A percentile compares a stretch with the other conserved stretches of the same genome.
phyloP scores from a whole-genome alignment of 2,329 filamentous ascomycete species.

The Colletotrichum ledebouriae region DNA sequence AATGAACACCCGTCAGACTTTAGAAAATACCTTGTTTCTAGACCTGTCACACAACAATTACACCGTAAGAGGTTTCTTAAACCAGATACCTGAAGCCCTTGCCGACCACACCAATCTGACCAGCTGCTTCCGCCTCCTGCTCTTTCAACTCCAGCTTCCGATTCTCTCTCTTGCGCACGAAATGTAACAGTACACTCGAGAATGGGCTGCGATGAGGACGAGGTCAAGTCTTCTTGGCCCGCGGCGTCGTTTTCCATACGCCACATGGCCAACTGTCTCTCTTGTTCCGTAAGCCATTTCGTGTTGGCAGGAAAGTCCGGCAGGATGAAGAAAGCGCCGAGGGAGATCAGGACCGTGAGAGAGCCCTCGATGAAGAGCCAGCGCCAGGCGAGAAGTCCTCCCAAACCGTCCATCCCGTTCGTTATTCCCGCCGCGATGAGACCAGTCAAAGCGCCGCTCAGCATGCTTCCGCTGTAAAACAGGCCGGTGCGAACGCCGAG shows the following conservation, averaged over 20 bases:
- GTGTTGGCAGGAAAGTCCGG: slow-evolving; percentile 53
- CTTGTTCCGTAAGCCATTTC: slow-evolving; percentile 48
- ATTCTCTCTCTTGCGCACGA: slow-evolving; percentile 45
- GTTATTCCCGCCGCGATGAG: slow-evolving; percentile 44
- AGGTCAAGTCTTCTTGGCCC: slow-evolving; percentile 45
- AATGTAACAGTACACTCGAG: slow-evolving; percentile 42
- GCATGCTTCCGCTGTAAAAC: slow-evolving; percentile 43
- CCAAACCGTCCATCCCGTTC: slow-evolving; percentile 36
- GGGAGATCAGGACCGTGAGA: slow-evolving; percentile 58
- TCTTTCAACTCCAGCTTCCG: slow-evolving; percentile 43
- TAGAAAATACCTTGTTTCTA: too few relatives aligned
- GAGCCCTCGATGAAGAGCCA: slow-evolving; percentile 62
- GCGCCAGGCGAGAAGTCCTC: slow-evolving; percentile 57
- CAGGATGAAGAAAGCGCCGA: slow-evolving; percentile 50
- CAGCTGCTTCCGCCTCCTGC: slow-evolving; percentile 40
- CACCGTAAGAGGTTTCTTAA: background rate
- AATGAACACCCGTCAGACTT: too few relatives aligned
- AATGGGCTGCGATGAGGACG: slow-evolving; percentile 39
- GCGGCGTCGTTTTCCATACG: slow-evolving; percentile 44
- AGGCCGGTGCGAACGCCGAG: slow-evolving; percentile 36
- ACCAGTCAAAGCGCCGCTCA: slow-evolving; percentile 45
- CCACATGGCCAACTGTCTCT: slow-evolving; percentile 45
- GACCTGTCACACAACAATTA: rapidly evolving
- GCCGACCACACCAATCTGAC: slow-evolving; percentile 11
- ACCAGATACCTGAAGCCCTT: slow-evolving; percentile 43